phyloP scores from a whole-genome alignment of 208 protist genomes.

The Leptomonas seymouri region DNA sequence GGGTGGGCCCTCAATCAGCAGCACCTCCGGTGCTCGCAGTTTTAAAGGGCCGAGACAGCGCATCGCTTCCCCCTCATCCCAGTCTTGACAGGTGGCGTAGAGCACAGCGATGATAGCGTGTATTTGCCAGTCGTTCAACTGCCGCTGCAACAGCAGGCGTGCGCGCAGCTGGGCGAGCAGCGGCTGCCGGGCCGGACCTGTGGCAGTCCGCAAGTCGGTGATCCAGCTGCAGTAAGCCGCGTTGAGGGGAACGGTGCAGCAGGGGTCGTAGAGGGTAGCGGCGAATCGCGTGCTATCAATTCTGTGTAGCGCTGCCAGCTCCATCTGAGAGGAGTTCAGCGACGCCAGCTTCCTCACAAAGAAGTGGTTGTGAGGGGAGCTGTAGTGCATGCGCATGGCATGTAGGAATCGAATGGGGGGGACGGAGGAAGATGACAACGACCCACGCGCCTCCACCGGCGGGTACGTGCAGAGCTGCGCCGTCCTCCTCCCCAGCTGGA shows the following conservation, averaged over 20 bases:
- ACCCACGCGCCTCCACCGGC: background rate
- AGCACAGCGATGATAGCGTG: slow-evolving; percentile 64
- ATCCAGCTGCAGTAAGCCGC: slow-evolving; percentile 34
- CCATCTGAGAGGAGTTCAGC: slow-evolving; percentile 43
- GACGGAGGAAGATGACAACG: slow-evolving; percentile 1
- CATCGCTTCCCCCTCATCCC: slow-evolving; percentile 31
- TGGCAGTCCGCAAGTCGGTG: slow-evolving; percentile 24
- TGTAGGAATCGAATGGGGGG: slow-evolving; percentile 52
- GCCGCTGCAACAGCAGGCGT: slow-evolving; percentile 39
- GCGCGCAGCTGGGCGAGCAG: slow-evolving; percentile 21
- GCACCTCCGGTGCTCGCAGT: slow-evolving; percentile 43
- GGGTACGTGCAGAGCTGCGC: slow-evolving; percentile 39
- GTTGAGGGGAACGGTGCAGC: slow-evolving; percentile 38
- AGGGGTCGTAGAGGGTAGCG: slow-evolving; percentile 65
- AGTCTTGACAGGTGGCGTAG: slow-evolving; percentile 45
- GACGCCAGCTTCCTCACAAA: slow-evolving; percentile 61
- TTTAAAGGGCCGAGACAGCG: background rate
- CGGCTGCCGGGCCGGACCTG: slow-evolving; percentile 12
- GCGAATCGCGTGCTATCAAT: slow-evolving; percentile 59
- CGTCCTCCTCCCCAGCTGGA: slow-evolving; percentile 34
- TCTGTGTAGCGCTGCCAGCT: slow-evolving; percentile 52
- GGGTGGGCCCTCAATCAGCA: slow-evolving; percentile 88
- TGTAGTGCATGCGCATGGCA: slow-evolving; percentile 48
- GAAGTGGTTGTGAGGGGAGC: slow-evolving; percentile 23
- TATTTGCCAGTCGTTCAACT: slow-evolving; percentile 72